Evolutionary conservation across 768 basidiomycete genomes (phyloP), one percentile per base, ranked within the genome.

Genomic region (Boletus subcaerulescens): DNA sequence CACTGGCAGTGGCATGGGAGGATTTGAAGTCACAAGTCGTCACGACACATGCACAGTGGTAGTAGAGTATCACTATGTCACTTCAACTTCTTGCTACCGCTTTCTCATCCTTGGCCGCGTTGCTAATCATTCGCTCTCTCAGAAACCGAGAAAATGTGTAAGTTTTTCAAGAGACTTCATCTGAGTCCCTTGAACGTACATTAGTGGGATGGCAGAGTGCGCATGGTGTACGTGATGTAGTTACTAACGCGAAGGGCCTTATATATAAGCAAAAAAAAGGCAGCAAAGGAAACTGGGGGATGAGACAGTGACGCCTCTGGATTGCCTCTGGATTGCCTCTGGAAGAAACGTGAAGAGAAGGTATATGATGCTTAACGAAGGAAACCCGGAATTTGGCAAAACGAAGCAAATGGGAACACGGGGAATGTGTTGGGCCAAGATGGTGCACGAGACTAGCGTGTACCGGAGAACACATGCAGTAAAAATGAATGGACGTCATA

Each of bases 141-240:
- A 35, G 33, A 14, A 35, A 14, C 26, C 26, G 26, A 26, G 26
- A 8, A 44, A 50, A 44, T 4, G 45, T 45, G 49, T 54, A 58
- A 55, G 63, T 54, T 64, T 47, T 53, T 41, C 50, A 52, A 54
- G 53, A 54, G 52, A 52, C 55, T 48, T 53, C 26, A 52, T 50
- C 53, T 18, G 39, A 56, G 48, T 12, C 39, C 24, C 46, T 52
- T 41, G 62, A 53, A 57, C 53, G 57, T 70, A 71, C 55, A 72
- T 72, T 66, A 72, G 53, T 65, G 59, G 66, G 63, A 66, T 66
- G 53, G 48, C 60, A 57, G 51, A 67, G 57, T n/a, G n/a, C n/a
- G n/a, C 67, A 68, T 55, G 59, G 48, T 55, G 64, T 62, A 68
- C 46, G 65, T 64, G 51, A 53, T 65, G 61, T 57, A 55, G 59